Conservation (phyloP, 2,329 filamentous ascomycete species). For the Fusarium pilosicola region DNA sequence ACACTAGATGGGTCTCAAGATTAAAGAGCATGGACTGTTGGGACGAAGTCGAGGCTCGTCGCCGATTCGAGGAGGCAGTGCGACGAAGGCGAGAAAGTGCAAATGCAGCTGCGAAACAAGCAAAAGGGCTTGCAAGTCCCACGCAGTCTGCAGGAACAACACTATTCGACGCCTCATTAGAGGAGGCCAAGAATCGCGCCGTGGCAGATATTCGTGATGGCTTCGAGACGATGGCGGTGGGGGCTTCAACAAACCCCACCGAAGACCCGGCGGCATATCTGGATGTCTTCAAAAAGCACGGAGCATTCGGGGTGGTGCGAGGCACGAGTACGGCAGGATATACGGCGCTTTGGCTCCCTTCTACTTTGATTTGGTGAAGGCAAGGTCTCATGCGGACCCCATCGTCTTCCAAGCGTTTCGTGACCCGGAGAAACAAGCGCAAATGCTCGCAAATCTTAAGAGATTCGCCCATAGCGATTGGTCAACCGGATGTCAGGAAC, state of each 20-base stretch:
- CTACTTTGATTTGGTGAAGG: slow-evolving; percentile 82
- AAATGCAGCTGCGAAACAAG: slow-evolving; percentile 33
- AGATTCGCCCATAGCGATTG: slow-evolving; percentile 84
- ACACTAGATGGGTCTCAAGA: slow-evolving; percentile 91
- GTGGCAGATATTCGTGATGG: slow-evolving; percentile 64
- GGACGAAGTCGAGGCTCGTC: slow-evolving; percentile 88
- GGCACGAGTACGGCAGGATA: slow-evolving; percentile 90
- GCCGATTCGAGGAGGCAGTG: slow-evolving; percentile 79
- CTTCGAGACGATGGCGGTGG: slow-evolving; percentile 80
- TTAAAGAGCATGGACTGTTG: slow-evolving; percentile 89
- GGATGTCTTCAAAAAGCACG: slow-evolving; percentile 73
- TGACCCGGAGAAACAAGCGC: slow-evolving; percentile 89
- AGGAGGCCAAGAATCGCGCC: slow-evolving; percentile 66
- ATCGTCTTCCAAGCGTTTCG: slow-evolving; percentile 87
- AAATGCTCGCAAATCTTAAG: slow-evolving; percentile 84
- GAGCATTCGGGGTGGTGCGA: slow-evolving; percentile 85
- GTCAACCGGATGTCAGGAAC: slow-evolving; percentile 75
- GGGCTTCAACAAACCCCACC: slow-evolving; percentile 56
- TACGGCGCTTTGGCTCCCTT: slow-evolving; percentile 90
- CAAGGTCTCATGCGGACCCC: slow-evolving; percentile 80
- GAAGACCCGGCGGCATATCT: slow-evolving; percentile 73
- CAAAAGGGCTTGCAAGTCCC: slow-evolving; percentile 19
- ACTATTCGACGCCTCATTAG: slow-evolving; percentile 77
- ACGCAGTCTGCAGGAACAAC: slow-evolving; percentile 56
- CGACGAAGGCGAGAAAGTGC: slow-evolving; percentile 67